Evolutionary conservation across 73 alveolate genomes (phyloP).

Genomic region (Tetrahymena thermophila): DNA sequence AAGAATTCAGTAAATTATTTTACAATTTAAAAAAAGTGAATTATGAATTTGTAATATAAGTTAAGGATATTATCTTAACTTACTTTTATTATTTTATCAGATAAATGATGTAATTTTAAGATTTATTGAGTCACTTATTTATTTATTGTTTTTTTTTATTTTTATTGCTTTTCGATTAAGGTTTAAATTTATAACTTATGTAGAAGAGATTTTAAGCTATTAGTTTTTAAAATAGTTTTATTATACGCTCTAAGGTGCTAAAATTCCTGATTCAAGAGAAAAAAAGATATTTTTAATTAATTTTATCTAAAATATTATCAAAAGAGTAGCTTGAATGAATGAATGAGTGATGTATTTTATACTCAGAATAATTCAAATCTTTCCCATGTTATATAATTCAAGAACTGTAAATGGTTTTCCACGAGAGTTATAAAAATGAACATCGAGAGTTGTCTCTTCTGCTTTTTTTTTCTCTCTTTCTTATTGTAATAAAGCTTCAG

Average conservation of each 20-base stretch:
- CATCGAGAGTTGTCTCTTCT: background rate
- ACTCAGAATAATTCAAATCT: background rate
- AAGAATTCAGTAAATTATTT: too few species aligned
- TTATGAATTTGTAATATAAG: background rate
- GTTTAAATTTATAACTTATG: background rate
- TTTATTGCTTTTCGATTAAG: background rate
- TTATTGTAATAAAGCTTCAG: background rate
- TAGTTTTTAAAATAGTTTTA: too few species aligned
- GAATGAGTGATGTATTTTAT: background rate
- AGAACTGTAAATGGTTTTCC: background rate
- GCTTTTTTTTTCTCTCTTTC: background rate
- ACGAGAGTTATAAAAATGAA: background rate
- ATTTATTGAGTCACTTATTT: too few species aligned
- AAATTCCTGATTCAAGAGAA: background rate
- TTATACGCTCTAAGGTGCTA: background rate
- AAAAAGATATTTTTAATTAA: too few species aligned
- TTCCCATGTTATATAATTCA: background rate
- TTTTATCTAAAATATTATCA: background rate
- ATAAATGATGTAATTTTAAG: background rate
- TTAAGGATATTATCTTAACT: background rate
- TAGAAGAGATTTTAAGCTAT: background rate
- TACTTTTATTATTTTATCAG: background rate
- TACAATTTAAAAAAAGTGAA: background rate
- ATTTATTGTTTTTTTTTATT: too few species aligned
- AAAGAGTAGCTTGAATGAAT: background rate